These are phyloP conservation scores for Cerrena zonata DNA, from an alignment of 1,284 basidiomycete genomes.

Conservation along the genomic window DNA sequence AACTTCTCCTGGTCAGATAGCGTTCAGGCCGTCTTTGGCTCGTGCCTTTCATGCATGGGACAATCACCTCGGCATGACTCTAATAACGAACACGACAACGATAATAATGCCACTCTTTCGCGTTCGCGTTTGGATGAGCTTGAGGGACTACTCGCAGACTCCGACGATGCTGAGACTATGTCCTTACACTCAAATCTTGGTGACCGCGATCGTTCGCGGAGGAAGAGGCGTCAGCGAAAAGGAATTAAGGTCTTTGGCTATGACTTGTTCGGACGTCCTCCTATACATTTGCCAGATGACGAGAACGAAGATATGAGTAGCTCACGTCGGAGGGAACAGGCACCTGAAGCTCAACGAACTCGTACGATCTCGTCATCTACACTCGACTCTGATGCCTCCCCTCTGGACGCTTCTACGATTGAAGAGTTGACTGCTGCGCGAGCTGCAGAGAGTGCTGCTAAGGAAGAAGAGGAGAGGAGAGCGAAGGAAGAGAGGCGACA, in stretches of 20 bases:
- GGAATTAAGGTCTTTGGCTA: conserved; percentile 56
- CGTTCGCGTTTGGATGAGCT: conserved; percentile 51
- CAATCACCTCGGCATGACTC: conserved; percentile 14
- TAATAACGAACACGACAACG: conserved; percentile 25
- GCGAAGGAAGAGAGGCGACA: conserved; percentile 44
- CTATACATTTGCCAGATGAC: conserved; percentile 53
- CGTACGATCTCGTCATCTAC: conserved; percentile 42
- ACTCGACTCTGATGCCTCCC: conserved; percentile 63
- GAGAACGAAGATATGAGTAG: conserved; percentile 34
- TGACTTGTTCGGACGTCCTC: conserved; percentile 54
- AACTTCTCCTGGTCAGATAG: conserved; percentile 59
- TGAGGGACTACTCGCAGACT: conserved; percentile 48
- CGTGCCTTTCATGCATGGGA: conserved; percentile 56
- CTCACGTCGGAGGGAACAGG: conserved; percentile 11
- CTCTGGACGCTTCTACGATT: conserved; percentile 51
- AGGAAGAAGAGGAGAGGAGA: conserved; percentile 35
- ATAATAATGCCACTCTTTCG: conserved; percentile 27
- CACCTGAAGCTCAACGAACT: conserved; percentile 11
- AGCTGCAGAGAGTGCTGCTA: conserved; percentile 30
- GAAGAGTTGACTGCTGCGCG: conserved; percentile 39
- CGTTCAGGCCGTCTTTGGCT: conserved; percentile 47
- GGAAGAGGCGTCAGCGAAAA: conserved; percentile 31
- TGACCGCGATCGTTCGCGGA: conserved; percentile 26
- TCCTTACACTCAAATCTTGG: conserved; percentile 64
- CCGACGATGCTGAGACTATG: conserved; percentile 52